Evolutionary conservation across 768 basidiomycete genomes (phyloP), one percentile per base, ranked within the genome.

Genomic region (Boletus rubropictus): DNA sequence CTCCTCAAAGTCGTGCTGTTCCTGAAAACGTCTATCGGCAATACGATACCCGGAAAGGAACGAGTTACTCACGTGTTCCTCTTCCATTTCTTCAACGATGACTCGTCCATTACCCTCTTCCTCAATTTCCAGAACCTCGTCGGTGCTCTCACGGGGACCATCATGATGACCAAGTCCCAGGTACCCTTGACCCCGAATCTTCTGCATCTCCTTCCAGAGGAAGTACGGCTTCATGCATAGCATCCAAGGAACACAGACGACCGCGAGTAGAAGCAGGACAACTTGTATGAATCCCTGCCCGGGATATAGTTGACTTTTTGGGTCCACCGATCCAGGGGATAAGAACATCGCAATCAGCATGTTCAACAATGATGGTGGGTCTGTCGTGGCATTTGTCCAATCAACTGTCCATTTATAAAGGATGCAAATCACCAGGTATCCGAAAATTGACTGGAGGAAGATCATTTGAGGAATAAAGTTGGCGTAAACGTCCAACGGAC

Each of bases 301-400:
- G 5, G 76, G 73, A 66, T 92, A 99, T 35, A 99, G 73, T 59
- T 86, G 86, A 39, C 72, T 75, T 25, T 71, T 70, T 7, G 80
- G 74, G 28, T 80, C 79, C 39, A 97, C 79, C 11, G 69, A 78
- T 2, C 94, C 96, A 7, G 96, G 96, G 2, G 81, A 79, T 53
- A 99, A 72, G 75, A 98, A 94, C 94, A 99, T 97, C 51, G 77
- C 77, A 67, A 98, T 98, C 52, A 99, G 74, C 89, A 93, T 92
- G 72, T 89, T 95, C 60, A 99, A 73, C 43, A 99, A 74, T 39
- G 90, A 91, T 1, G 96, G 96, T 12, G 96, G 92, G 29, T 72
- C 69, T 7, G 77, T 80, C 2, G 76, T 55, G 11, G 83, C 74
- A 44, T 72, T 75, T 6, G 80, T 73, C 96, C 96, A 99, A 69